Percentiles rank a stretch among this genome's conserved stretches.
phyloP scores from a whole-genome alignment of 2,329 filamentous ascomycete genomes.

The Microsporum canis region DNA sequence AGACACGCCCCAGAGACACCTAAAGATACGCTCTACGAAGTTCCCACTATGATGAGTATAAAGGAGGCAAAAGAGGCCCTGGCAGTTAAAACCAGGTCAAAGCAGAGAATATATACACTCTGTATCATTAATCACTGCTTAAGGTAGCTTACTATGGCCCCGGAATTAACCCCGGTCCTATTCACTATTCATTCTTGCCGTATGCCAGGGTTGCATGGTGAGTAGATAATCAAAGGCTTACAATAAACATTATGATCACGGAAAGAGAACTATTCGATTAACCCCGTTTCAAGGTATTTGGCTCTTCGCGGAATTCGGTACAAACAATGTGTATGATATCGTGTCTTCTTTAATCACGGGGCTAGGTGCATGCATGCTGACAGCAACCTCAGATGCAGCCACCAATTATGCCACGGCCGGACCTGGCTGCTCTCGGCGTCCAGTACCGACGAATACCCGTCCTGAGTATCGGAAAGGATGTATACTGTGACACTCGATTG shows the following conservation, averaged over 20 bases:
- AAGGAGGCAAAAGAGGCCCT: neutral
- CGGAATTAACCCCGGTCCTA: slow-evolving; percentile 39
- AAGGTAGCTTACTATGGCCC: neutral
- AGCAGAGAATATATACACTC: slow-evolving; percentile 11
- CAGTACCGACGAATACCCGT: slow-evolving; percentile 60
- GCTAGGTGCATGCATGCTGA: slow-evolving; percentile 1
- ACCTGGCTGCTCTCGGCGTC: slow-evolving; percentile 50
- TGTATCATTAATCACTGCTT: neutral
- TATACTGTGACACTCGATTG: slow-evolving; percentile 59
- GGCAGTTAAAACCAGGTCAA: too few species aligned
- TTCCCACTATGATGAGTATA: neutral
- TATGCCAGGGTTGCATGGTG: slow-evolving; percentile 49
- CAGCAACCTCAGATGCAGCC: slow-evolving; percentile 48
- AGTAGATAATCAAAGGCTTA: neutral
- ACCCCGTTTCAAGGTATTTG: slow-evolving; percentile 44
- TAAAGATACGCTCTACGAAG: neutral
- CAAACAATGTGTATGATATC: slow-evolving; percentile 52
- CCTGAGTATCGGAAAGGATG: slow-evolving; percentile 52
- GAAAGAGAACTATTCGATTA: neutral
- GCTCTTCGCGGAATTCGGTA: slow-evolving; percentile 54
- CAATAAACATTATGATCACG: neutral
- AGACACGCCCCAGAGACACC: neutral
- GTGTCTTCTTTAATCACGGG: neutral
- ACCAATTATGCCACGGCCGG: slow-evolving; percentile 52
- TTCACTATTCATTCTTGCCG: slow-evolving; percentile 58